phyloP scores from a whole-genome alignment of 805 yeast genomes.

The Monosporozyma yasuniensis region DNA sequence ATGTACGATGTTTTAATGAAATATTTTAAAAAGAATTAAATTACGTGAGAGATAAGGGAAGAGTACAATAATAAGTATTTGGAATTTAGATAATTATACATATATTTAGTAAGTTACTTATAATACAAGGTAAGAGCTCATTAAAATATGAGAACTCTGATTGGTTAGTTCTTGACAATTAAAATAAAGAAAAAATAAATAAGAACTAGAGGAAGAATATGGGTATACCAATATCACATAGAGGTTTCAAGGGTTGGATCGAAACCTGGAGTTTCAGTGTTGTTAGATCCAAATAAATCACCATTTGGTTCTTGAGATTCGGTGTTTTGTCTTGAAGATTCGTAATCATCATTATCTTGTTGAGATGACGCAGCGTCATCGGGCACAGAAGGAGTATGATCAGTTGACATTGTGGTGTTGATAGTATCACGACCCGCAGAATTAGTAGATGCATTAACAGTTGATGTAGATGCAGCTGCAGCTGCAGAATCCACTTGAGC shows the following conservation, averaged over 20 bases:
- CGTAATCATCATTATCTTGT: background rate
- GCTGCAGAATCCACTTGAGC: background rate
- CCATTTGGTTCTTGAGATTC: constrained; percentile 7
- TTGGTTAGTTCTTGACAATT: too few relatives aligned
- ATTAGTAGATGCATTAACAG: background rate
- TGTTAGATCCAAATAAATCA: constrained; percentile 11
- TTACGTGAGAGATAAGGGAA: background rate
- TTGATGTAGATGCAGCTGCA: background rate
- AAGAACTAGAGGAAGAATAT: background rate
- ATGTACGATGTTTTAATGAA: background rate
- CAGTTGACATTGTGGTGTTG: background rate
- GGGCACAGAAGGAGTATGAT: background rate
- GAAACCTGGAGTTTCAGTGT: constrained; percentile 13
- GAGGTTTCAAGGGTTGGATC: constrained; percentile 19
- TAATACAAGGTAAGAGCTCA: too few relatives aligned
- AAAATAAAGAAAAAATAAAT: too few relatives aligned
- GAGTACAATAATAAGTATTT: too few relatives aligned
- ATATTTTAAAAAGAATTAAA: background rate
- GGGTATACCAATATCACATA: constrained; percentile 6
- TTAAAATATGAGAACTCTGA: background rate
- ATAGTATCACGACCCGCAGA: background rate
- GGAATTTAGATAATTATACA: background rate
- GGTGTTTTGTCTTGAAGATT: background rate
- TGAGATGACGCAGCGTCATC: background rate
- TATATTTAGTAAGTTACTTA: too few relatives aligned